Percentiles rank a stretch among this genome's conserved stretches.
Conservation (phyloP, 805 yeast species). For the Scheffersomyces stipitis region DNA sequence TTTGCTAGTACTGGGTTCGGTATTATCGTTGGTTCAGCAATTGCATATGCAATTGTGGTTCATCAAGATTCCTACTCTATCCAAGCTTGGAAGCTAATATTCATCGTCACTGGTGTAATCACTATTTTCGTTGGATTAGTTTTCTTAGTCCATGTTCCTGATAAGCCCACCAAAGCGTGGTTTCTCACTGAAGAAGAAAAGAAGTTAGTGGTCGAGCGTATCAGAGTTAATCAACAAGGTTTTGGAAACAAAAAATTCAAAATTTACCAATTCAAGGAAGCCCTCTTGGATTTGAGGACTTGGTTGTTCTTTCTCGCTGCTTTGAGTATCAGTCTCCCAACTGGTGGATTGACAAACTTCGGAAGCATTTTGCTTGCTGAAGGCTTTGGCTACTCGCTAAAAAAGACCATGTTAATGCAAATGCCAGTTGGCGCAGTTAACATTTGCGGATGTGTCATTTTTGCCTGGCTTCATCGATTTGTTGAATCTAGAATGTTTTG, state of each 20-base stretch:
- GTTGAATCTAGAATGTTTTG: constrained; percentile 2
- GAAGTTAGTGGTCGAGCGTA: constrained; percentile 46
- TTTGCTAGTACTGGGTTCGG: constrained; percentile 29
- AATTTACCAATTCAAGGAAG: constrained; percentile 52
- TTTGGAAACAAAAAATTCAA: constrained; percentile 57
- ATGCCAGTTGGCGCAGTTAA: constrained; percentile 41
- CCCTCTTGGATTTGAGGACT: constrained; percentile 47
- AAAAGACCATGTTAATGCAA: constrained; percentile 27
- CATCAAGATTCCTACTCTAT: constrained; percentile 11
- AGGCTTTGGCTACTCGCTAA: constrained; percentile 38
- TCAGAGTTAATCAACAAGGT: constrained; percentile 56
- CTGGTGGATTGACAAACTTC: constrained; percentile 56
- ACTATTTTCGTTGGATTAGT: constrained; percentile 34
- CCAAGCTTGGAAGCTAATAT: constrained; percentile 42
- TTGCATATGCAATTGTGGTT: constrained; percentile 17
- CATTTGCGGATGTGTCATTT: constrained; percentile 20
- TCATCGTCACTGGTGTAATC: constrained; percentile 42
- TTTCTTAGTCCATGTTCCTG: constrained; percentile 30
- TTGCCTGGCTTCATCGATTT: constrained; percentile 14
- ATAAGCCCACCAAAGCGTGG: constrained; percentile 34
- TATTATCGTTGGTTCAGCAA: constrained; percentile 15
- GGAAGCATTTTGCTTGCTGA: constrained; percentile 42
- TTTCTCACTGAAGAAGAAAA: constrained; percentile 44
- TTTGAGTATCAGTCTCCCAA: constrained; percentile 34
- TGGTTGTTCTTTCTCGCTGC: constrained; percentile 47